These are phyloP conservation scores for Ottelia alismoides DNA, from an alignment of 106 monocot genomes.

Conservation along the genomic window DNA sequence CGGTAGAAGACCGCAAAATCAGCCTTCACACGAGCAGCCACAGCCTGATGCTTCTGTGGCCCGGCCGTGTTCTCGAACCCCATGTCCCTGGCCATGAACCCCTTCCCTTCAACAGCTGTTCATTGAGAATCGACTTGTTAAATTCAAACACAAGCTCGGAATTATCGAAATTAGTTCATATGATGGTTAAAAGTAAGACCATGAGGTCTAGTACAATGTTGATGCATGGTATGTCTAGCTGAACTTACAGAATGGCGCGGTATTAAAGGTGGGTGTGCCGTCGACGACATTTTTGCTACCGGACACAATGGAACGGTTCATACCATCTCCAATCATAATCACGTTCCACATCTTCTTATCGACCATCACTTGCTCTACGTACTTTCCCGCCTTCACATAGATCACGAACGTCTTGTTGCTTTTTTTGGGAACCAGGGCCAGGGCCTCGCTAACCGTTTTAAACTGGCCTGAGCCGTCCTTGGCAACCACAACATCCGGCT, in stretches of 20 bases:
- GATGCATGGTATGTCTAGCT: background rate
- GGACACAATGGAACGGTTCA: conserved; percentile 22
- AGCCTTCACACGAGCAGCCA: conserved; percentile 18
- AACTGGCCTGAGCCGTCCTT: conserved; percentile 67
- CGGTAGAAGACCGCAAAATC: conserved; percentile 28
- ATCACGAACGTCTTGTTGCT: conserved; percentile 7
- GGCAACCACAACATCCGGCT: conserved; percentile 35
- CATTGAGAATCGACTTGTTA: no score
- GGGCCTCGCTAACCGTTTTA: conserved; percentile 40
- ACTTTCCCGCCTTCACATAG: conserved; percentile 26
- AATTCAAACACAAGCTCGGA: background rate
- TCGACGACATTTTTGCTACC: conserved; percentile 14
- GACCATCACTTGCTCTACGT: conserved; percentile 40
- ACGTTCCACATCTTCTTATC: conserved; percentile 41
- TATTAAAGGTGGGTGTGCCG: conserved; percentile 11
- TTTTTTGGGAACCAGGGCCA: conserved; percentile 13
- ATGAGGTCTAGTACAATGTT: background rate
- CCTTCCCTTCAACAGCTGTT: conserved; percentile 21
- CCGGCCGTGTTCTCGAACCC: conserved; percentile 28
- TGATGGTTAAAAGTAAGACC: background rate
- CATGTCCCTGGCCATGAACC: conserved; percentile 24
- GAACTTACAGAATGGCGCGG: conserved; percentile 18
- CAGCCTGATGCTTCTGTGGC: conserved; percentile 30
- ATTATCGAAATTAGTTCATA: background rate
- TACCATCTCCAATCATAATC: conserved; percentile 38